phyloP scores from a whole-genome alignment of 768 basidiomycete genomes.

The Leccinum disarticulatum region DNA sequence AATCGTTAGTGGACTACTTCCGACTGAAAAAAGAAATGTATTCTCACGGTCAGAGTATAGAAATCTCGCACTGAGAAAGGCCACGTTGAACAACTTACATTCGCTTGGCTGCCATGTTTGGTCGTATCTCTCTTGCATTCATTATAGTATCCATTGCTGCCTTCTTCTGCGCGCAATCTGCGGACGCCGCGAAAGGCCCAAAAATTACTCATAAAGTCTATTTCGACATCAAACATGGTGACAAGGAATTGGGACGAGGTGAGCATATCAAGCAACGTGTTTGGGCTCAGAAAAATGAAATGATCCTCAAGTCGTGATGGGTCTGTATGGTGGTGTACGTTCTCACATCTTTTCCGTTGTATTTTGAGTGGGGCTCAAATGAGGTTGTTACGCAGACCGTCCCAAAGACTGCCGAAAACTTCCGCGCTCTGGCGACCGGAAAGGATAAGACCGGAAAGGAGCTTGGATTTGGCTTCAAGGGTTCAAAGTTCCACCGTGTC shows the following conservation, averaged over 20 bases:
- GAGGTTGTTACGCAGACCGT: constrained; percentile 59
- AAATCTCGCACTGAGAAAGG: not conserved
- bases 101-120: constrained; percentile 43
- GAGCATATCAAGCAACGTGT: constrained; percentile 15
- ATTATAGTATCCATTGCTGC: constrained; percentile 63
- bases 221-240: constrained; percentile 95
- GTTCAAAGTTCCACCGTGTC: constrained; percentile 94
- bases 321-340: constrained; percentile 85
- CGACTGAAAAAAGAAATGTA: constrained; percentile 18
- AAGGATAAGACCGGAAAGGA: constrained; percentile 62
- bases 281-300: constrained; percentile 10
- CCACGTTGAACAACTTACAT: constrained; percentile 18
- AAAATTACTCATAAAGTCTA: constrained; percentile 90
- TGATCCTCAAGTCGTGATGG: constrained; percentile 63
- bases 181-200: constrained; percentile 82
- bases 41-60: constrained; percentile 20
- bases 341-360: not conserved
- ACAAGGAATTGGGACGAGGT: constrained; percentile 81
- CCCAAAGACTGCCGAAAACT: constrained; percentile 97
- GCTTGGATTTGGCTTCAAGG: constrained; percentile 90
- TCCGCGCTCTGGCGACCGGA: constrained; percentile 89
- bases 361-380: not conserved
- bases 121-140: constrained; percentile 60
- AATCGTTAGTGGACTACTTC: not conserved
- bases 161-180: constrained; percentile 69